A percentile compares a stretch with the other conserved stretches of the same genome.
phyloP scores from a whole-genome alignment of 495 filamentous ascomycete genomes.

The Hypoxylon fragiforme region DNA sequence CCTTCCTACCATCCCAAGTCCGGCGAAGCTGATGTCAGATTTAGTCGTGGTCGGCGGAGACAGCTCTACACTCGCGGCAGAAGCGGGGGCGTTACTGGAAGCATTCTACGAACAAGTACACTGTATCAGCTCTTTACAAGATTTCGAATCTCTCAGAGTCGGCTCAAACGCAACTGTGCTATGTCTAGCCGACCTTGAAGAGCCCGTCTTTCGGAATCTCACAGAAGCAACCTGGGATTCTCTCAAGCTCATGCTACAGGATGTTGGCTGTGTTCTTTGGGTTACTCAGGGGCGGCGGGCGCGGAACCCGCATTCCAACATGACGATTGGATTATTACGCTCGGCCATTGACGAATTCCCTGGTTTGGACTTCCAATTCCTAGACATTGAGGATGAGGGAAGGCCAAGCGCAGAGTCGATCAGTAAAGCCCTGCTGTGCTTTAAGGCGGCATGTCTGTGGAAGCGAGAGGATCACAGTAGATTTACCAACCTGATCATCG shows the following conservation, averaged over 20 bases:
- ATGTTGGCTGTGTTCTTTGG: neutral
- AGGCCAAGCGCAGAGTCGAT: neutral
- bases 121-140: neutral
- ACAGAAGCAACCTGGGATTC: neutral
- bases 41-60: neutral
- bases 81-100: neutral
- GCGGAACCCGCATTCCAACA: neutral
- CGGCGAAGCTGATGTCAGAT: neutral
- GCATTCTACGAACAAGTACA: neutral
- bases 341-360: neutral
- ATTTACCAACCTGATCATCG: neutral
- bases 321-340: neutral
- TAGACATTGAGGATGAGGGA: conserved; percentile 13
- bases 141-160: neutral
- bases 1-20: neutral
- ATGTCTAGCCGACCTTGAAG: neutral
- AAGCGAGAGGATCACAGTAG: neutral
- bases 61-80: neutral
- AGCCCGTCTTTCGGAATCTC: neutral
- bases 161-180: neutral
- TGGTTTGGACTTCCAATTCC: neutral
- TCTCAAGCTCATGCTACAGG: neutral
- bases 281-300: neutral
- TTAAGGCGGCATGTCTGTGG: neutral
- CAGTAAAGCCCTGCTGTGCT: conserved; percentile 2